Conservation (phyloP, 164 flowering plant genomes). For the Malania oleifera region DNA sequence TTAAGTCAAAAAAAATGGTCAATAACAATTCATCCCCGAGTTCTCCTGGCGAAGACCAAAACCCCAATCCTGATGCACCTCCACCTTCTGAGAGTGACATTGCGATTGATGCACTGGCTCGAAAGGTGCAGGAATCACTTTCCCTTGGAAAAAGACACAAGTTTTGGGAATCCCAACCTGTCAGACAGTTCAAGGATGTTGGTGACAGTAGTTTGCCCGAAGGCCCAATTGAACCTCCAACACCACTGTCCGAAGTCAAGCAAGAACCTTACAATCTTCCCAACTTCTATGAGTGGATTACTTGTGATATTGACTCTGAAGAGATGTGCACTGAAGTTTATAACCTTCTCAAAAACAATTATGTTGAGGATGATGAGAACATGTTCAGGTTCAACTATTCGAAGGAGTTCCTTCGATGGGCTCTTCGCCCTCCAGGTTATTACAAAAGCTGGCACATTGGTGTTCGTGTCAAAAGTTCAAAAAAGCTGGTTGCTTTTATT, state of each 20-base stretch:
- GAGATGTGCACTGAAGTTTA: constrained; percentile 44
- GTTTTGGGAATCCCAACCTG: constrained; percentile 62
- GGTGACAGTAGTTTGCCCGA: constrained; percentile 42
- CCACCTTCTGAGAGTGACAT: constrained; percentile 28
- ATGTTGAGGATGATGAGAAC: constrained; percentile 57
- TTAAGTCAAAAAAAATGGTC: no score
- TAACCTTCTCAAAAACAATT: constrained; percentile 36
- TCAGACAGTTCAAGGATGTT: constrained; percentile 48
- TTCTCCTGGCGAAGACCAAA: constrained; percentile 25
- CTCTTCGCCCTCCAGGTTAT: constrained; percentile 45
- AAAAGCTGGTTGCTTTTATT: constrained; percentile 49
- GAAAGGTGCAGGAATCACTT: constrained; percentile 40
- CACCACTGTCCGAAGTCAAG: constrained; percentile 42
- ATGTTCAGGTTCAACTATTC: constrained; percentile 58
- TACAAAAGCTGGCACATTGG: constrained; percentile 56
- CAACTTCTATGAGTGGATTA: constrained; percentile 38
- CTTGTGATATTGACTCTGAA: constrained; percentile 41
- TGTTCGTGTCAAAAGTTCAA: constrained; percentile 40
- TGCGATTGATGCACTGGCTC: constrained; percentile 25
- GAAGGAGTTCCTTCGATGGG: constrained; percentile 50
- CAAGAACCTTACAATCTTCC: constrained; percentile 52
- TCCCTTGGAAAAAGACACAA: constrained; percentile 36
- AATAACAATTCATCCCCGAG: constrained; percentile 19
- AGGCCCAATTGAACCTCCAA: constrained; percentile 46
- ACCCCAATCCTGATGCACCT: constrained; percentile 21